Conservation (phyloP, 371 early-diverging fungal genomes). For the Mortierella sp. region DNA sequence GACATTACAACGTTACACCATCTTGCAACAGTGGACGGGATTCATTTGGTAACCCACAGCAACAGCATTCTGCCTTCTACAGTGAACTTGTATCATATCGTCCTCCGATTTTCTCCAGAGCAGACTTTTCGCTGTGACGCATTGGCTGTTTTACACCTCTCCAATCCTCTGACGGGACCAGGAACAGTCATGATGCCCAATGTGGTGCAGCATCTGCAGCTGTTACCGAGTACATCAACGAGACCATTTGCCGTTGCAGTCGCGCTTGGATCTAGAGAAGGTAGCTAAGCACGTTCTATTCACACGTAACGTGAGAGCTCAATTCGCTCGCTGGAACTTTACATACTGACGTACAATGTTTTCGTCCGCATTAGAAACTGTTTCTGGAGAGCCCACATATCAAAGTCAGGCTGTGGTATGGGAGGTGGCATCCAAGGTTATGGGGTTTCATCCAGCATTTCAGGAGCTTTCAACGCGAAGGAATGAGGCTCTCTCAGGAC, state of each 20-base stretch:
- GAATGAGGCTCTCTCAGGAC: slow-evolving; percentile 52
- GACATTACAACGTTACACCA: background rate
- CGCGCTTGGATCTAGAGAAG: slow-evolving; percentile 39
- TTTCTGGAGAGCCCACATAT: slow-evolving; percentile 31
- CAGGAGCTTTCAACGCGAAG: slow-evolving; percentile 56
- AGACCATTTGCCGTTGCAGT: slow-evolving; percentile 40
- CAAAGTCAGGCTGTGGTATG: slow-evolving; percentile 45
- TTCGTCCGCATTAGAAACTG: background rate
- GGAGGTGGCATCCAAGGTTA: slow-evolving; percentile 43
- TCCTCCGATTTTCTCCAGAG: slow-evolving; percentile 49
- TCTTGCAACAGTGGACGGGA: slow-evolving; percentile 29
- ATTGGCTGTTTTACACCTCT: slow-evolving; percentile 43
- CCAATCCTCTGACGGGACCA: slow-evolving; percentile 48
- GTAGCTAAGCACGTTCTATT: background rate
- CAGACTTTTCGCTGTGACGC: slow-evolving; percentile 41
- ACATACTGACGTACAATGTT: background rate
- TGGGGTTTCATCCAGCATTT: slow-evolving; percentile 55
- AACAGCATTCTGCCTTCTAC: slow-evolving; percentile 35
- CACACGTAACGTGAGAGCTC: background rate
- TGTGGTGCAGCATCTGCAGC: slow-evolving; percentile 38
- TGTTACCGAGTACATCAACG: slow-evolving; percentile 34
- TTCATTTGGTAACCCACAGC: slow-evolving; percentile 39
- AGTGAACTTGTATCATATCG: slow-evolving; percentile 43
- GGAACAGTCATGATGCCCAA: slow-evolving; percentile 45
- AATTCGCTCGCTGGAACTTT: background rate